These are phyloP conservation scores for Hibiscus syriacus DNA, from an alignment of 345 rosid species.

Conservation along the genomic window DNA sequence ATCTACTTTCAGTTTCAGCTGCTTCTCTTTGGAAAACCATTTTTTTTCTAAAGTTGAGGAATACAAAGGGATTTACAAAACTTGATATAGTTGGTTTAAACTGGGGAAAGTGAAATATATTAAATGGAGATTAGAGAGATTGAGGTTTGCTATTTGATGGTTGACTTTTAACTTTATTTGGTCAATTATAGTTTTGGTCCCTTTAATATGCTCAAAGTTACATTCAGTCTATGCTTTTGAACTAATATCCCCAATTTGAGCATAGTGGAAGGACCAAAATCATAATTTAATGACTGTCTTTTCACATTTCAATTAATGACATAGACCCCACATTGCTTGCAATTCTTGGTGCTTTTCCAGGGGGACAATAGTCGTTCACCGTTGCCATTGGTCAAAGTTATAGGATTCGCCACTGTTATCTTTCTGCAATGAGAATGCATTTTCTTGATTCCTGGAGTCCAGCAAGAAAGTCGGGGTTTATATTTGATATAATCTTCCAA, in stretches of 20 bases:
- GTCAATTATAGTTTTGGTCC: too few relatives aligned
- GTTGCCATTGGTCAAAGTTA: constrained; percentile 32
- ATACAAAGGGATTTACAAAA: constrained; percentile 6
- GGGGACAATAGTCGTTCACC: constrained; percentile 41
- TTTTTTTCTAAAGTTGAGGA: constrained; percentile 16
- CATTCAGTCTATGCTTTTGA: too few relatives aligned
- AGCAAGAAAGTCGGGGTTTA: constrained; percentile 18
- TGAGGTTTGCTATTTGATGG: constrained; percentile 12
- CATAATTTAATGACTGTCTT: not conserved
- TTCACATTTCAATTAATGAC: constrained; percentile 15
- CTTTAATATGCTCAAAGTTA: too few relatives aligned
- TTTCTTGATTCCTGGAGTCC: constrained; percentile 19
- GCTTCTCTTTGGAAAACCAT: constrained; percentile 38
- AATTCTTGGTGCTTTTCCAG: constrained; percentile 31
- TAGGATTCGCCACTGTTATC: constrained; percentile 52
- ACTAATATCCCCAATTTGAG: too few relatives aligned
- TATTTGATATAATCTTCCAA: constrained; percentile 9
- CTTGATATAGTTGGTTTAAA: constrained; percentile 26
- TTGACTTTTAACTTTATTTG: not conserved
- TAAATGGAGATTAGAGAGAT: constrained; percentile 20
- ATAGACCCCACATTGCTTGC: constrained; percentile 29
- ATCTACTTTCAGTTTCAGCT: constrained; percentile 18
- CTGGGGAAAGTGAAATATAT: constrained; percentile 17
- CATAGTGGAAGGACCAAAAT: too few relatives aligned
- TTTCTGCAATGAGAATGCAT: constrained; percentile 31